Base-by-base conservation (phyloP, 805 yeast genomes). In the Candida insectalens region DNA sequence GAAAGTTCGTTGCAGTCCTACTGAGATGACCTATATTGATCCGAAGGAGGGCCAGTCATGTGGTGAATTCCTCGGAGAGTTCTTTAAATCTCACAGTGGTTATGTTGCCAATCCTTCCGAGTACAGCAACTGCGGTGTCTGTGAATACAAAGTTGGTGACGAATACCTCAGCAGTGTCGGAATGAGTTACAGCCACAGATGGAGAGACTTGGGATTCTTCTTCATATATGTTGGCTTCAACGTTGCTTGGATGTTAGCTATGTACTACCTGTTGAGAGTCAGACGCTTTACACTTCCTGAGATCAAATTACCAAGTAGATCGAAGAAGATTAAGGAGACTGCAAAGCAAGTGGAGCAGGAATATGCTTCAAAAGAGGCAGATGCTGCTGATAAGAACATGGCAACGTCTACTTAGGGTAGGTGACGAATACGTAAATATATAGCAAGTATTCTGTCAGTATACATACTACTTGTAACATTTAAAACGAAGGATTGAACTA, bases 41-140 rank as follows among this genome's bases (percentile, higher is more conserved):
- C 77, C 83, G 2, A 79, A 82, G 7, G 37, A 43, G 9, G 85
- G 85, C 6, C 53, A 55, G 50, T 78, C 88, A 3, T 83, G 95
- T 58, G 69, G 65, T 6, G 59, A 67, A 25, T 84, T 65, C 54
- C 57, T 74, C 46, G 53, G 46, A 4, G 27, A 31, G 4, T 54
- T 38, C 32, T 79, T 62, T 51, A 40, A 53, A 3, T 21, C 34
- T 4, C 49, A 53, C 15, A 44, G 65, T 13, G 95, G 94, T 4
- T 78, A 80, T 50, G 47, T 83, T 27, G 39, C 47, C 2, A 62
- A 80, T 47, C 74, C 78, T 6, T 47, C 59, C 27, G 75, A 69
- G 19, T 63, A 72, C 1, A 29, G 52, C 1, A 39, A 55, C 25
- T 75, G 81, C 59, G 67, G 65, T 10, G 71, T 65, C 52, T 75